phyloP scores from a whole-genome alignment of 805 yeast genomes.

The Grigorovia humatica region DNA sequence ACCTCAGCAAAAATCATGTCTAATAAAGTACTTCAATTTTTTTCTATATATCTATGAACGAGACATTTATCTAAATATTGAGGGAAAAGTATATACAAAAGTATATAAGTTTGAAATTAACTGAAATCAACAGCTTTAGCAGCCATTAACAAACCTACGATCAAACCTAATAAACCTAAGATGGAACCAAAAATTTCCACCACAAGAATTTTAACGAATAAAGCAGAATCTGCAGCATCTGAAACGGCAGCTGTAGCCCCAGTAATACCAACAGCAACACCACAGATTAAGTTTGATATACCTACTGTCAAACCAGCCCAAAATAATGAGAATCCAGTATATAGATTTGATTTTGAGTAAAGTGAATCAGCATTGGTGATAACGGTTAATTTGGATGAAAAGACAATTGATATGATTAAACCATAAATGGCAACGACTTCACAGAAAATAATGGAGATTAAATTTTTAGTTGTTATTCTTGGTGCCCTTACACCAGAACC shows the following conservation, averaged over 20 bases:
- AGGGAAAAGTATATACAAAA: too few relatives aligned
- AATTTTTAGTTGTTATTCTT: slow-evolving; percentile 91
- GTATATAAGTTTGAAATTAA: slow-evolving; percentile 22
- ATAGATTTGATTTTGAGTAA: slow-evolving; percentile 72
- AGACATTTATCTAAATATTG: too few relatives aligned
- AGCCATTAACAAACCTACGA: slow-evolving; percentile 95
- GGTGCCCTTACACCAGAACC: slow-evolving; percentile 99
- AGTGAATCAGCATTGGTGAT: slow-evolving; percentile 44
- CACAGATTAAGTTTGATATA: slow-evolving; percentile 84
- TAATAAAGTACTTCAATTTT: too few relatives aligned
- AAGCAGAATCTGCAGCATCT: slow-evolving; percentile 93
- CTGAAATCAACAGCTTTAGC: slow-evolving; percentile 86
- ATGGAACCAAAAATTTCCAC: slow-evolving; percentile 97
- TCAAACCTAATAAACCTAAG: slow-evolving; percentile 88
- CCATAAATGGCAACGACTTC: slow-evolving; percentile 99
- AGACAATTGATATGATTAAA: slow-evolving; percentile 93
- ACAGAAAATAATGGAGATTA: slow-evolving; percentile 94
- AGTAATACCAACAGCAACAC: slow-evolving; percentile 93
- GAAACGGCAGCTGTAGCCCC: slow-evolving; percentile 98
- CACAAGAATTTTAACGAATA: slow-evolving; percentile 91
- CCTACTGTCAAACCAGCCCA: slow-evolving; percentile 99
- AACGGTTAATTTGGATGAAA: slow-evolving; percentile 77
- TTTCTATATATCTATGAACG: too few relatives aligned
- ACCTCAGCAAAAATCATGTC: too few relatives aligned
- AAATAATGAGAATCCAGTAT: slow-evolving; percentile 89